Percentiles rank a stretch among this genome's conserved stretches.
Conservation (phyloP, 2,329 filamentous ascomycete genomes). For the Cercospora nicotianae region DNA sequence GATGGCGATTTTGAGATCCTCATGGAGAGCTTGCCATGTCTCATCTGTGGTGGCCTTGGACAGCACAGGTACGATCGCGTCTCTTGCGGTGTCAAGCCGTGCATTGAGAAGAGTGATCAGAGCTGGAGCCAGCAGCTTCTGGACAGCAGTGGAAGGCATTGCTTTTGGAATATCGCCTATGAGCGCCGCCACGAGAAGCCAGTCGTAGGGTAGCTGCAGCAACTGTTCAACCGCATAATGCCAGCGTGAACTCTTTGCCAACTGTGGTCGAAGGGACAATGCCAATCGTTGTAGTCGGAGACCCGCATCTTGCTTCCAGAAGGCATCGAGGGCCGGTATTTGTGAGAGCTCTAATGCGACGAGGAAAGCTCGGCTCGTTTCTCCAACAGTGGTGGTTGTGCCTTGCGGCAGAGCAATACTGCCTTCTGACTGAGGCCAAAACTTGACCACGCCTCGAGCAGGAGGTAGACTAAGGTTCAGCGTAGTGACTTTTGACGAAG, state of each 20-base stretch:
- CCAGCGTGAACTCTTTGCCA: conserved; percentile 30
- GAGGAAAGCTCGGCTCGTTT: conserved; percentile 26
- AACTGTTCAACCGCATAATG: conserved; percentile 20
- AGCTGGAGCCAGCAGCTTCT: conserved; percentile 22
- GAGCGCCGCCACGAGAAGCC: conserved; percentile 19
- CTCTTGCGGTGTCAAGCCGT: conserved; percentile 6
- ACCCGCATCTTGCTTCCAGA: conserved; percentile 29
- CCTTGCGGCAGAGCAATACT: conserved; percentile 45
- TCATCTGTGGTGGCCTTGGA: conserved; percentile 14
- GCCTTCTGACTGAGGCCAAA: conserved; percentile 43
- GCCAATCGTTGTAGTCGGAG: conserved; percentile 26
- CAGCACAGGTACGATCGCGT: conserved; percentile 26
- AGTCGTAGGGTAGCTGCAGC: conserved; percentile 17
- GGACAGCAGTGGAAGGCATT: conserved; percentile 14
- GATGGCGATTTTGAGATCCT: conserved; percentile 32
- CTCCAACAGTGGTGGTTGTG: conserved; percentile 36
- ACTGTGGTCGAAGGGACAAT: conserved; percentile 7
- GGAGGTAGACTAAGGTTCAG: conserved; percentile 43
- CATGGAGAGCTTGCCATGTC: conserved; percentile 26
- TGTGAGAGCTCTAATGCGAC: conserved; percentile 32
- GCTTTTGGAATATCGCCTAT: conserved; percentile 14
- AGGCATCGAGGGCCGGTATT: conserved; percentile 19
- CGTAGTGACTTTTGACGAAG: conserved; percentile 17
- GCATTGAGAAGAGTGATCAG: conserved; percentile 21
- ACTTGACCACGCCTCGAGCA: conserved; percentile 40